These are phyloP conservation scores for Hypoxylon sp. DNA, from an alignment of 2,329 filamentous ascomycete genomes.

Conservation along the genomic window DNA sequence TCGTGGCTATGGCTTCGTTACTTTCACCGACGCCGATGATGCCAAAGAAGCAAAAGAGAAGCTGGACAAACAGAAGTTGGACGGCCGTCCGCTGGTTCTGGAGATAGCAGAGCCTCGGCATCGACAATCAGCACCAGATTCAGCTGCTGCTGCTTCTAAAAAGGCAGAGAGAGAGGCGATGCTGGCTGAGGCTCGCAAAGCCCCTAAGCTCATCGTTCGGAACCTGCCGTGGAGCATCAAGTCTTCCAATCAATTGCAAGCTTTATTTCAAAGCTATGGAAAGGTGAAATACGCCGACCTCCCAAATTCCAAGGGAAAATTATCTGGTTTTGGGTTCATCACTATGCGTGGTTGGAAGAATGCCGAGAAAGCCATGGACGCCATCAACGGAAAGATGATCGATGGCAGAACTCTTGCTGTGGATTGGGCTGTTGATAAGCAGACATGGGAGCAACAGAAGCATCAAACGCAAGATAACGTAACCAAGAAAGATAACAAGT, in stretches of 20 bases:
- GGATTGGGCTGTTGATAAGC: slow-evolving; percentile 95
- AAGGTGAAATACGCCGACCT: slow-evolving; percentile 89
- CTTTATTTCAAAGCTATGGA: slow-evolving; percentile 85
- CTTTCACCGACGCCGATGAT: slow-evolving; percentile 93
- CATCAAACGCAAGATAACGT: slow-evolving; percentile 50
- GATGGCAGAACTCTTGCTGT: slow-evolving; percentile 90
- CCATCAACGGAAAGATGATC: slow-evolving; percentile 87
- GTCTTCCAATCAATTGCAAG: slow-evolving; percentile 77
- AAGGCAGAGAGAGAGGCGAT: slow-evolving; percentile 67
- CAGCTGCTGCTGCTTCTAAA: slow-evolving; percentile 59
- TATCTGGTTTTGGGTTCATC: slow-evolving; percentile 93
- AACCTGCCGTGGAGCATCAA: slow-evolving; percentile 98
- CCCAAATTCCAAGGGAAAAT: slow-evolving; percentile 77
- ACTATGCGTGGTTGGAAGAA: slow-evolving; percentile 88
- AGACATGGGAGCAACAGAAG: slow-evolving; percentile 78
- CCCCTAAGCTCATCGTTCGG: slow-evolving; percentile 83
- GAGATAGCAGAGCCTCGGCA: slow-evolving; percentile 89
- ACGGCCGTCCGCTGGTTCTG: slow-evolving; percentile 82
- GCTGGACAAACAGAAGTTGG: slow-evolving; percentile 78
- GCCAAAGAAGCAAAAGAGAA: slow-evolving; percentile 81
- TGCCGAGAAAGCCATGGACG: slow-evolving; percentile 85
- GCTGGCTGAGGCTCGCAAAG: slow-evolving; percentile 65
- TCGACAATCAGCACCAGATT: slow-evolving; percentile 53
- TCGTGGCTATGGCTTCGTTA: slow-evolving; percentile 95
- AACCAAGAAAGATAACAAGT: slow-evolving; percentile 41